Conservation (phyloP, 1,139 yeast species). For the Debaryomyces coudertii region DNA sequence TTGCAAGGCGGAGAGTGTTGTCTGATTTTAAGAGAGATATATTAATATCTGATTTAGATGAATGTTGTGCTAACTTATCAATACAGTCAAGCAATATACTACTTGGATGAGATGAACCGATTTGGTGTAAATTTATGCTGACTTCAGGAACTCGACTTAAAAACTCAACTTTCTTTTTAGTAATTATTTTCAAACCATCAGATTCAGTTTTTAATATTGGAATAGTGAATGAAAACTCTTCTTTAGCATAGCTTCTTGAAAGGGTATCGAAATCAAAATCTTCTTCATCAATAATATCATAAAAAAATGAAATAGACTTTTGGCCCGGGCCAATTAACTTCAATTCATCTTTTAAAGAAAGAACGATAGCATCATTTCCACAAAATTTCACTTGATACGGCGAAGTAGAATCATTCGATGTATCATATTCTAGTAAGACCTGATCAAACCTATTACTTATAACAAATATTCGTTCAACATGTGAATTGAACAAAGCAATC, state of each 20-base stretch:
- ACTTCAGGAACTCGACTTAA: conserved; percentile 63
- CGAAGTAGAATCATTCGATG: conserved; percentile 38
- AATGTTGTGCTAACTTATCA: conserved; percentile 66
- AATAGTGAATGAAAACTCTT: conserved; percentile 34
- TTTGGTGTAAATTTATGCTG: conserved; percentile 66
- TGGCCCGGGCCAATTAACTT: conserved; percentile 74
- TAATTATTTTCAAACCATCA: conserved; percentile 75
- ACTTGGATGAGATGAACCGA: conserved; percentile 84
- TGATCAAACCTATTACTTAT: conserved; percentile 54
- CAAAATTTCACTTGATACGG: conserved; percentile 72
- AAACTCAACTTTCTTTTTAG: conserved; percentile 61
- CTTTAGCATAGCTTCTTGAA: conserved; percentile 18
- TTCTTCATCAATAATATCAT: conserved; percentile 39
- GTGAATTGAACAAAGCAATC: conserved; percentile 56
- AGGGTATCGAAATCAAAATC: conserved; percentile 31
- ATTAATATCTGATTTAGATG: conserved; percentile 86
- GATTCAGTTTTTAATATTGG: conserved; percentile 52
- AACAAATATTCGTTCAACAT: conserved; percentile 52
- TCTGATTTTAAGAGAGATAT: conserved; percentile 59
- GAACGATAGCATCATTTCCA: conserved; percentile 77
- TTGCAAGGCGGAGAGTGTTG: conserved; percentile 59
- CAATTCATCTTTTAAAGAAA: conserved; percentile 64
- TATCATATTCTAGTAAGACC: conserved; percentile 55
- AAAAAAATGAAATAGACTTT: conserved; percentile 53
- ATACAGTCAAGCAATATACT: conserved; percentile 83